Base-by-base conservation (phyloP, 2,329 filamentous ascomycete species). In the Incumbomyces lentus region DNA sequence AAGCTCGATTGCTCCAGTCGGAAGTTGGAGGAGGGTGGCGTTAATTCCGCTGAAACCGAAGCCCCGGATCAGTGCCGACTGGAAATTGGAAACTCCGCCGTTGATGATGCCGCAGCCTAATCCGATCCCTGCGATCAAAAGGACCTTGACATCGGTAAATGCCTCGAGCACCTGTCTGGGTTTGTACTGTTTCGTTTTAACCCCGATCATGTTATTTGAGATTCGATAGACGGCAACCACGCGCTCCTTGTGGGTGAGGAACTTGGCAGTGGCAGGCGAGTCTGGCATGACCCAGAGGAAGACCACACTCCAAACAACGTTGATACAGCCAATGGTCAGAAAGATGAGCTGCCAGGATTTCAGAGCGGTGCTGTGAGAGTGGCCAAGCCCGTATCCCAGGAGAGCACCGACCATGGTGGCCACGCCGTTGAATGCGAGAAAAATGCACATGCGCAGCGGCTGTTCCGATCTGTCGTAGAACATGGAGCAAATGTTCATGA, bases 61-160 rank as follows among this genome's bases (percentile, higher is more conserved):
- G 2, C 69, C 69, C 44, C 67, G 65, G 47, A 71, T 69, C 5
- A 72, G 52, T 0, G 68, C 60, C 0, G 69, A 72, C 14, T 67
- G 58, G 50, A 74, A 75, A 47, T 73, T 75, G 30, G 52, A 54
- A 1, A 74, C 67, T 2, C 70, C 67, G n/a, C 71, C 71, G 44
- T 74, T 74, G 34, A 73, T 61, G 3, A 74, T 64, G 8, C 71
- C 71, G 37, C 67, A 67, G 6, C 60, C 61, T 1, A 72, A 61
- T 0, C 64, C 69, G 37, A 69, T 66, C 7, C 66, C 57, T 17
- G 64, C 55, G 3, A 69, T 60, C 29, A 64, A 65, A 40, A 68
- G 58, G 0, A 62, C 59, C 34, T 62, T 62, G 42, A 65, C 40
- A 44, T 72, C 69, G 3, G 64, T 49, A 0, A 66, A 16, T 0